phyloP scores from a whole-genome alignment of 331 rosid genomes.

The Cydonia oblonga region DNA sequence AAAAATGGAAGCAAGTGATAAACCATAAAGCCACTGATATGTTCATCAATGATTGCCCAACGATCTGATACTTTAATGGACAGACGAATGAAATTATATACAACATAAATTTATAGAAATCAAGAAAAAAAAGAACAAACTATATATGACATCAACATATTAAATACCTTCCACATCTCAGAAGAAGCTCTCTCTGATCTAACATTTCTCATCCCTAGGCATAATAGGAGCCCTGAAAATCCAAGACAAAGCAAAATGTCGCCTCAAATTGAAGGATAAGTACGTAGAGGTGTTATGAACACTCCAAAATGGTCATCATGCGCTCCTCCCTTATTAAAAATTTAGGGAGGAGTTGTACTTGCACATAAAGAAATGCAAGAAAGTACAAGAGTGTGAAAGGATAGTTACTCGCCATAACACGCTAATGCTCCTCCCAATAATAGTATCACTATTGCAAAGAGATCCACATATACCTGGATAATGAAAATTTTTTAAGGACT shows the following conservation, averaged over 20 bases:
- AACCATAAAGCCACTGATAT: neutral
- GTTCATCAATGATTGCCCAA: too few species aligned
- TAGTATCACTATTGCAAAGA: constrained; percentile 56
- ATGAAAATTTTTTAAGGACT: constrained; percentile 13
- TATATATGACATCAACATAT: neutral
- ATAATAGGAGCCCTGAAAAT: constrained; percentile 52
- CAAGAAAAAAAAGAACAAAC: neutral
- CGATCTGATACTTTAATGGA: neutral
- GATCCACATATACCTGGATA: constrained; percentile 71
- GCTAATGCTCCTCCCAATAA: constrained; percentile 73
- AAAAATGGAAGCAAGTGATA: neutral
- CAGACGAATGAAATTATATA: neutral
- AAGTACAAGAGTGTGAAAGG: neutral
- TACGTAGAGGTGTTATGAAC: neutral
- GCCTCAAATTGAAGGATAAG: neutral
- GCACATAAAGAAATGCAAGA: neutral
- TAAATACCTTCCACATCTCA: constrained; percentile 71
- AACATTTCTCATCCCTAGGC: constrained; percentile 81
- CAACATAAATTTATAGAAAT: neutral
- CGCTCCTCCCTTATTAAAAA: neutral
- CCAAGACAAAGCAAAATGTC: neutral
- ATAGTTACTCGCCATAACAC: constrained; percentile 60
- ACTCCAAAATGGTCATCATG: neutral
- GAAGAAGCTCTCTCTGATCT: constrained; percentile 83
- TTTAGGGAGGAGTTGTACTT: neutral